Base-by-base conservation (phyloP, 1,139 yeast genomes). In the Candida tetrigidarum region DNA sequence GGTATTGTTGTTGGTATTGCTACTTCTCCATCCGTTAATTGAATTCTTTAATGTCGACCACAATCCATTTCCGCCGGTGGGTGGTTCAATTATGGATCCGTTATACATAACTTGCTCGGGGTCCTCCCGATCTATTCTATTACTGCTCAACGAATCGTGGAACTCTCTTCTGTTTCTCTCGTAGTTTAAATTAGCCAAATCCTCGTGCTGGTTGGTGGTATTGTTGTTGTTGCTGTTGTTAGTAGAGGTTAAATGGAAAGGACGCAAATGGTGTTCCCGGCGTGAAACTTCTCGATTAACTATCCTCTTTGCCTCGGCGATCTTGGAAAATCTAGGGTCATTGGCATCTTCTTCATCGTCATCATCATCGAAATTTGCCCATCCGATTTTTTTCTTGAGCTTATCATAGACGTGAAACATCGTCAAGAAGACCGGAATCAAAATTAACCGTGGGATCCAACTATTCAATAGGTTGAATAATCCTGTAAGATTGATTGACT, bases 401-500 rank as follows among this genome's bases (percentile, higher is more conserved):
- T 71, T 76, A 49, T 85, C 93, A 62, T 85, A 87, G n/a, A 86
- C 71, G 56, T 85, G 81, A 60, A 88, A 86, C 12, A 76, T 55
- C 0, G 92, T 81, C 46, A 87, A 64, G 0, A 77, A 51, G 15
- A 88, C 78, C 0, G 96, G 96, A 11, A 89, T 65, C 14, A 89
- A 55, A 14, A 88, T 74, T 32, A 89, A 70, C 52, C 96, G 69
- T 1, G 96, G 96, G 10, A 88, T 66, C 77, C 90, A 76, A 56
- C 83, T 83, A 60, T 87, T 87, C 64, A 88, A 76, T 53, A 82
- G 74, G 48, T 81, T 81, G 53, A 93, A 92, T 30, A 88, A 70
- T 4, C 91, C 86, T 3, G 92, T 84, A 48, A 88, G 67, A 55
- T 86, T 86, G 57, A 89, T 84, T 16, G 88, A 84, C 52, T 79